These are phyloP conservation scores for Byssochlamys sp. DNA, from an alignment of 2,329 filamentous ascomycete genomes.

Conservation along the genomic window DNA sequence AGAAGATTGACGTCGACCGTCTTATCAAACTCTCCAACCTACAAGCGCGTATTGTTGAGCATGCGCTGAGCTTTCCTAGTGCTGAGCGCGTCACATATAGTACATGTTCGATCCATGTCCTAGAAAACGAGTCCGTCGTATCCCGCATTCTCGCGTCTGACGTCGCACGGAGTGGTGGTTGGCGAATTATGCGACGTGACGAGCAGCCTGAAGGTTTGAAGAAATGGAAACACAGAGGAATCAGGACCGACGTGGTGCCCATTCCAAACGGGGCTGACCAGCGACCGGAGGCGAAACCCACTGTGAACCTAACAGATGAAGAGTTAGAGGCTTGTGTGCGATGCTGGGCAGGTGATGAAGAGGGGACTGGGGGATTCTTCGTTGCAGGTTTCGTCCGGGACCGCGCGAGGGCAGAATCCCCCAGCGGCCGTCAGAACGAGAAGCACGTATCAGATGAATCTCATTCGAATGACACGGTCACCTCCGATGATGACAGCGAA, in stretches of 20 bases:
- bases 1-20: slow-evolving; percentile 51
- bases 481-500: slow-evolving; percentile 14
- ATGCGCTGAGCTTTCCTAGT: slow-evolving; percentile 71
- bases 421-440: slow-evolving; percentile 2
- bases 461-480: background rate
- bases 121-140: slow-evolving; percentile 85
- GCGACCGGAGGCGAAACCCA: slow-evolving; percentile 5
- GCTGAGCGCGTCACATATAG: slow-evolving; percentile 77
- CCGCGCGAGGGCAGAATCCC: background rate
- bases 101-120: slow-evolving; percentile 77
- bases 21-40: slow-evolving; percentile 68
- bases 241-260: slow-evolving; percentile 31
- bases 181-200: slow-evolving; percentile 63
- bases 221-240: slow-evolving; percentile 62
- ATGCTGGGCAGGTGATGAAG: slow-evolving; percentile 68
- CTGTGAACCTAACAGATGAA: slow-evolving; percentile 37
- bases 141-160: slow-evolving; percentile 58
- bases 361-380: slow-evolving; percentile 91
- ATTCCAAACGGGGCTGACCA: background rate
- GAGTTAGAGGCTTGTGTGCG: slow-evolving; percentile 64
- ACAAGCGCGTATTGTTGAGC: slow-evolving; percentile 69
- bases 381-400: slow-evolving; percentile 74
- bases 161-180: slow-evolving; percentile 58
- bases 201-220: slow-evolving; percentile 68
- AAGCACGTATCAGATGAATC: background rate